Base-by-base conservation (phyloP, 371 early-diverging fungal species). In the Mucor racemosus region DNA sequence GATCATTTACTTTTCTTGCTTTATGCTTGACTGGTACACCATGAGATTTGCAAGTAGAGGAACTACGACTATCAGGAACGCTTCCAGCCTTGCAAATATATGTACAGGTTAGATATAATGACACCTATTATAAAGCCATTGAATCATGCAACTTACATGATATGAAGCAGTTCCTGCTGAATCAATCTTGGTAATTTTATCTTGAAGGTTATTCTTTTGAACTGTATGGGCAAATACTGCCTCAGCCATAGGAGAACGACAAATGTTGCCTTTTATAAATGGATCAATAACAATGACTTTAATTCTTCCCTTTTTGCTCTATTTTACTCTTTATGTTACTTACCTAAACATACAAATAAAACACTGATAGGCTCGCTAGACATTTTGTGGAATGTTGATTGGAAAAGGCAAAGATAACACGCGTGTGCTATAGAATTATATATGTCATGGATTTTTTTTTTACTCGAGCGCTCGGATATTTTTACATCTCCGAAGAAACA, bases 211-310 rank as follows among this genome's bases (percentile, higher is more conserved):
- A 40, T 78, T 72, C 67, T 88, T 60, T 53, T 85, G 82, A 15
- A 96, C 90, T 14, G 81, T 80, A 58, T 93, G 86, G 3, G 82
- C 79, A 75, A 98, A 96, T 10, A 96, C 97, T 13, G 97, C 97
- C 67, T 95, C 94, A 21, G 94, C 94, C 94, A 92, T 94, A n/a
- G 90, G 90, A 14, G 91, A 80, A 53, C 97, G 91, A 77, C 95
- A 96, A 66, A 95, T 95, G 80, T 96, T 96, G 68, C 94, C 89
- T 84, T 53, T 33, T 15, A 46, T 40, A 39, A 34, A 54, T n/a
- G 7, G 8, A 33, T 35, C 58, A 19, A 34, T 17, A 44, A 35
- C 26, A 35, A 13, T 53, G 34, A n/a, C 48, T 41, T 14, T 8
- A 21, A 58, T 10, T 14, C n/a, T 40, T 40, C 40, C 7, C 10